These are phyloP conservation scores for Psilocybe mexicana DNA, from an alignment of 1,284 basidiomycete species.

Conservation along the genomic window DNA sequence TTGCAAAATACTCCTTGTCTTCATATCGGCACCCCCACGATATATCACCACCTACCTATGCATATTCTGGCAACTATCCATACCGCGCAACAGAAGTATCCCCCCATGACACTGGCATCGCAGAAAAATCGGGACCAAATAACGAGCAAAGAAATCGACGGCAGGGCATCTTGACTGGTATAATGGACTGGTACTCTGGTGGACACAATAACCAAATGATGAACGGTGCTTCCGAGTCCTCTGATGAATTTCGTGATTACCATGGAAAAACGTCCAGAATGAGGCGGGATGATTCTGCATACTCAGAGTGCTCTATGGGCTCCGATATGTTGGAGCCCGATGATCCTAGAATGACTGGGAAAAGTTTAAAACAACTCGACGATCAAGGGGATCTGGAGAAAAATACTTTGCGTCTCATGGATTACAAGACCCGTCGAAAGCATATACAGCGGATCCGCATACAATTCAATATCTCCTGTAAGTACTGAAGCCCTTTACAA, in stretches of 20 bases:
- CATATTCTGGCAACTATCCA: slow-evolving; percentile 30
- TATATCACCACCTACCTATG: slow-evolving; percentile 49
- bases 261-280: slow-evolving; percentile 17
- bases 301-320: slow-evolving; percentile 36
- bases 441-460: slow-evolving; percentile 61
- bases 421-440: slow-evolving; percentile 64
- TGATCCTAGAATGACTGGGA: slow-evolving; percentile 52
- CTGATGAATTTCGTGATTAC: slow-evolving; percentile 25
- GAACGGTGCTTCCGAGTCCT: slow-evolving; percentile 2
- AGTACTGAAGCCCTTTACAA: background rate
- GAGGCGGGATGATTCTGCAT: slow-evolving; percentile 33
- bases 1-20: slow-evolving; percentile 47
- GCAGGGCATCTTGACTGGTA: slow-evolving; percentile 45
- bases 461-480: slow-evolving; percentile 71
- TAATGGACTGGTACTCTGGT: slow-evolving; percentile 56
- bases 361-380: slow-evolving; percentile 44
- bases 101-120: background rate
- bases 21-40: slow-evolving; percentile 62
- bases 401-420: slow-evolving; percentile 58
- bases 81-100: background rate
- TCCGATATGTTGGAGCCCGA: slow-evolving; percentile 55
- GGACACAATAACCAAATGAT: slow-evolving; percentile 19
- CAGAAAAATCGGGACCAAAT: slow-evolving; percentile 24
- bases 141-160: slow-evolving; percentile 37
- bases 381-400: slow-evolving; percentile 63